phyloP scores from a whole-genome alignment of 2,329 filamentous ascomycete species.

The Monosporascus sp. region DNA sequence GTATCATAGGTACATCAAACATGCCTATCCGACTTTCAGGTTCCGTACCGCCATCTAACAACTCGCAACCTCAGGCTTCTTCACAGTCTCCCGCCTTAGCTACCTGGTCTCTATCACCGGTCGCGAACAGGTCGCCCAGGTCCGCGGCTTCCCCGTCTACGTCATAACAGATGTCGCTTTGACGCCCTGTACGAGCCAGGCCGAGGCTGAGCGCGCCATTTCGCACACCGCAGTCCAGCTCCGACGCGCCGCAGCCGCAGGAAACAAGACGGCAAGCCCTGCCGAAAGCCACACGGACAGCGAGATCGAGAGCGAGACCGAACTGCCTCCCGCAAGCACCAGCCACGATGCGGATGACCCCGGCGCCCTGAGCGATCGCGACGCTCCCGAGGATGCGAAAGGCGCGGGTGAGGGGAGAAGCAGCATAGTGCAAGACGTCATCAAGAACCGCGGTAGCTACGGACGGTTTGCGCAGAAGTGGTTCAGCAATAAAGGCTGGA shows the following conservation, averaged over 20 bases:
- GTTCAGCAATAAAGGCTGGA: constrained; percentile 85
- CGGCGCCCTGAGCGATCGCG: constrained; percentile 21
- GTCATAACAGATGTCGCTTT: constrained; percentile 83
- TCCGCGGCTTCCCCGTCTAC: constrained; percentile 78
- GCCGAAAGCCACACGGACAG: constrained; percentile 6
- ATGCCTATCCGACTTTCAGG: neutral
- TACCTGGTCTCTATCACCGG: constrained; percentile 85
- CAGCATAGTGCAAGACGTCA: constrained; percentile 84
- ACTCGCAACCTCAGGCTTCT: constrained; percentile 55
- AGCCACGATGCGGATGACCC: constrained; percentile 26
- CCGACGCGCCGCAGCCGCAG: constrained; percentile 26
- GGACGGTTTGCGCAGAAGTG: constrained; percentile 85
- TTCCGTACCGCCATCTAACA: constrained; percentile 1
- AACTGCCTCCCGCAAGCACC: constrained; percentile 34
- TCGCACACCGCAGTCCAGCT: constrained; percentile 48
- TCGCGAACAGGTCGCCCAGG: constrained; percentile 82
- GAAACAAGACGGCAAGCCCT: constrained; percentile 19
- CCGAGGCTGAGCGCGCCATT: constrained; percentile 70
- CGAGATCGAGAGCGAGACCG: constrained; percentile 42
- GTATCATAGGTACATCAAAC: constrained; percentile 45
- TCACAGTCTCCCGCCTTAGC: constrained; percentile 73
- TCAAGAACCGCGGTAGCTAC: constrained; percentile 75
- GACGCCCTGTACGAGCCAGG: constrained; percentile 76
- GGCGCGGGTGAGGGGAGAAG: constrained; percentile 36
- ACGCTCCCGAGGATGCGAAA: constrained; percentile 10